Base-by-base conservation (phyloP, 352 stramenopile species). In the Globisporangium solare region DNA sequence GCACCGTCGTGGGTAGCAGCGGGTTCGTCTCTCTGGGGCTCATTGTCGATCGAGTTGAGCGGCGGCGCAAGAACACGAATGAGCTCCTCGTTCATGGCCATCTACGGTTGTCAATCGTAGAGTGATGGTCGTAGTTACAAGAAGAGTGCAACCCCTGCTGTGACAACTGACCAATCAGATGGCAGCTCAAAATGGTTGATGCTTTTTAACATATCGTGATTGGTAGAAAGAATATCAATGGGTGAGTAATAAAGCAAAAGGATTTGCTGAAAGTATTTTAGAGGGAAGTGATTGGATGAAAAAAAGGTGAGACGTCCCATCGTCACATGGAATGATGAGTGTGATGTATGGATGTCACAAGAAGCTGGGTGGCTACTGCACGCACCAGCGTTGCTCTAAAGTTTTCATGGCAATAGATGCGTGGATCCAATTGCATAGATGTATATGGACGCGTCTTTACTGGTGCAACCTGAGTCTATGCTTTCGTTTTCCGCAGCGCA, bases 401-500 rank as follows among this genome's bases (percentile, higher is more conserved):
- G 27, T 35, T 35, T 1, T 35, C 27, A 35, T 35, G 27, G 27
- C 5, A 11, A 10, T 6, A 6, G 27, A 35, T 35, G 27, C 27
- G 0, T 10, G 27, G 1, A 35, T 10, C 0, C 27, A 35, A 35
- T 10, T 35, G 27, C 27, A 35, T 35, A 35, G 2, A 27, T 27
- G 5, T 27, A 27, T 35, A 35, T 35, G 6, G 27, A 10, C 7
- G 27, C 10, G 27, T 1, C 4, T 11, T 35, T 35, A 35, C 27
- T 35, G 10, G 27, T 35, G 10, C 27, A 35, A 35, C 27, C 3
- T 35, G 27, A 3, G 4, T 6, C 5, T 35, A 35, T 35, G 27
- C 27, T 3, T 35, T 35, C 27, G 27, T 11, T 35, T 86, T 85
- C 57, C 81, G 81, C 32, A 92, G 49, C 1, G 77, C 79, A 47